phyloP scores from a whole-genome alignment of 2,329 filamentous ascomycete species.

The Whalleya microplaca region DNA sequence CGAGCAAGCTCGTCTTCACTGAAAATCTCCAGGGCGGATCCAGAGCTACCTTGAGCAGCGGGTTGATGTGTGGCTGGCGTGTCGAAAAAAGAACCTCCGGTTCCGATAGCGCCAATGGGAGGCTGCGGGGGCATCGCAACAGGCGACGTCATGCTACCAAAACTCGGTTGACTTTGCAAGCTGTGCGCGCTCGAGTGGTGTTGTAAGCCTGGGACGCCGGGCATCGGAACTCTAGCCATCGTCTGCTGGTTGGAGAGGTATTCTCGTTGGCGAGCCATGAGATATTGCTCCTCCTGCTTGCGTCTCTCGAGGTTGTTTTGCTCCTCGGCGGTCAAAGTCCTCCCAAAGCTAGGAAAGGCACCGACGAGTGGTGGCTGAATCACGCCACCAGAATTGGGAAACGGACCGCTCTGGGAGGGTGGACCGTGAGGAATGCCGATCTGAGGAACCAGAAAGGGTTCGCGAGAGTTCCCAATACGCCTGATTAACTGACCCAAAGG shows the following conservation, averaged over 20 bases:
- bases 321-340: slow-evolving; percentile 94
- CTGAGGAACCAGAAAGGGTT: slow-evolving; percentile 96
- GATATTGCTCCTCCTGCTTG: slow-evolving; percentile 97
- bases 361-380: slow-evolving; percentile 88
- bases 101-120: slow-evolving; percentile 60
- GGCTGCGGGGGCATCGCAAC: slow-evolving; percentile 62
- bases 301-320: slow-evolving; percentile 95
- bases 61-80: slow-evolving; percentile 47
- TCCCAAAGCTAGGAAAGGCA: slow-evolving; percentile 94
- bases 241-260: slow-evolving; percentile 85
- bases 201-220: slow-evolving; percentile 65
- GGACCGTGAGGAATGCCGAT: slow-evolving; percentile 93
- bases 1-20: slow-evolving; percentile 77
- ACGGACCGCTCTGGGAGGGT: slow-evolving; percentile 56
- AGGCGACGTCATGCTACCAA: slow-evolving; percentile 91
- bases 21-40: slow-evolving; percentile 55
- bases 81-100: slow-evolving; percentile 75
- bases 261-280: slow-evolving; percentile 95
- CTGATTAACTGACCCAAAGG: slow-evolving; percentile 92
- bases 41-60: slow-evolving; percentile 46
- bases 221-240: slow-evolving; percentile 73
- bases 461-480: slow-evolving; percentile 93
- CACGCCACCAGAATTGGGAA: slow-evolving; percentile 57
- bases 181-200: slow-evolving; percentile 96
- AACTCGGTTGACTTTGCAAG: slow-evolving; percentile 95